Conservation (phyloP, 805 yeast species). For the Candida xiaguanensis region DNA sequence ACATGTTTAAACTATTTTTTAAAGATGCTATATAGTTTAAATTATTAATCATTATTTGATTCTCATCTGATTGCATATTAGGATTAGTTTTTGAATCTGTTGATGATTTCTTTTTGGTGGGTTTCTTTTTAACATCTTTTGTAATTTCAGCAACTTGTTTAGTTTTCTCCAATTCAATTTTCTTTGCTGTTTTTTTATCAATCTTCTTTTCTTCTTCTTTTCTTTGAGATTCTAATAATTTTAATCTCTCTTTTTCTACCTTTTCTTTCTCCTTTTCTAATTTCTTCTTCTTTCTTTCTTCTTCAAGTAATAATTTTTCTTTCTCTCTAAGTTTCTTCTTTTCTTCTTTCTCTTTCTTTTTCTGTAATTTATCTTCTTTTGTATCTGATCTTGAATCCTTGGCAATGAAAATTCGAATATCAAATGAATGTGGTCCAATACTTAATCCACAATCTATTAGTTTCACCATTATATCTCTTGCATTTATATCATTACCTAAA, state of each 20-base stretch:
- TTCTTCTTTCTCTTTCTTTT: constrained; percentile 9
- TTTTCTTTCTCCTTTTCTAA: constrained; percentile 7
- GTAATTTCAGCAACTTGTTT: not conserved
- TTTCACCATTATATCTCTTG: constrained; percentile 85
- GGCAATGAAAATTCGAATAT: constrained; percentile 72
- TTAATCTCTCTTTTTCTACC: constrained; percentile 17
- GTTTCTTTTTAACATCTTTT: constrained; percentile 2
- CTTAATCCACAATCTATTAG: constrained; percentile 69
- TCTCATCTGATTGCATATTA: constrained; percentile 54
- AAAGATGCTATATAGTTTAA: constrained; percentile 77
- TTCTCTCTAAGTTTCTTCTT: constrained; percentile 8
- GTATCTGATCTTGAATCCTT: constrained; percentile 70
- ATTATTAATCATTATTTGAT: constrained; percentile 79
- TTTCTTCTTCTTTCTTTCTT: constrained; percentile 14
- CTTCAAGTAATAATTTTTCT: constrained; percentile 34
- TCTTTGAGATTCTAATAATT: constrained; percentile 16
- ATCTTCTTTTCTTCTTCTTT: constrained; percentile 11
- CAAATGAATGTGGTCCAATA: constrained; percentile 83
- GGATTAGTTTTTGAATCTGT: constrained; percentile 21
- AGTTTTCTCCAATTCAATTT: not conserved
- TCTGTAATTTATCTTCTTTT: constrained; percentile 11
- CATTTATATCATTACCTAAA: constrained; percentile 42
- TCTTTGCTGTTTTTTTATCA: not conserved
- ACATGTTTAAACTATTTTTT: constrained; percentile 59
- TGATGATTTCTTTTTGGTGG: not conserved